Percentiles rank a stretch among this genome's conserved stretches.
Evolutionary conservation across 2,329 filamentous ascomycete species (phyloP).

Genomic region (Aspergillus fumigatus): DNA sequence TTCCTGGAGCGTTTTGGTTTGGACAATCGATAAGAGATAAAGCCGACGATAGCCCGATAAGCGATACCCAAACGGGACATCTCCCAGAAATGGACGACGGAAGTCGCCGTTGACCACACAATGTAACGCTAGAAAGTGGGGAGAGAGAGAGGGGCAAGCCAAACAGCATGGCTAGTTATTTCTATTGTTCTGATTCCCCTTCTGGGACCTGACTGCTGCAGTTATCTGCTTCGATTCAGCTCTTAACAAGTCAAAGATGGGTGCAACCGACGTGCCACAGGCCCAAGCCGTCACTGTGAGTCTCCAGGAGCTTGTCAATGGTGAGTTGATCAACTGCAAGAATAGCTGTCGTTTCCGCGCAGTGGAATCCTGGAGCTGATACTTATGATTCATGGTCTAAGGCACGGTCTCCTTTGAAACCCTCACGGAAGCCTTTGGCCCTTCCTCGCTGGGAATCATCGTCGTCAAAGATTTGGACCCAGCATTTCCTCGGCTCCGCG

Average conservation of each 20-base stretch:
- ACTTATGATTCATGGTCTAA: slow-evolving; percentile 5
- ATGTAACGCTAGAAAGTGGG: not conserved
- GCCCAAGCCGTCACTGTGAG: slow-evolving; percentile 45
- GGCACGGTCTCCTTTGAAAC: slow-evolving; percentile 41
- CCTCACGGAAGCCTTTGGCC: slow-evolving; percentile 71
- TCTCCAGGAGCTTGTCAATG: slow-evolving; percentile 44
- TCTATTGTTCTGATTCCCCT: not conserved
- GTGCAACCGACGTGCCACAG: slow-evolving; percentile 17
- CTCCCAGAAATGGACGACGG: not conserved
- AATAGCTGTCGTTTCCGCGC: not conserved
- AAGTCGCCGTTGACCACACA: not conserved
- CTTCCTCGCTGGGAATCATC: slow-evolving; percentile 84
- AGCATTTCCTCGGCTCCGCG: slow-evolving; percentile 67
- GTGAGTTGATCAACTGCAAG: slow-evolving; percentile 26
- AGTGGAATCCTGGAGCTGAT: not conserved
- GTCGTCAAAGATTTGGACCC: slow-evolving; percentile 81
- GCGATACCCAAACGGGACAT: not conserved
- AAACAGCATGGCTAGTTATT: not conserved
- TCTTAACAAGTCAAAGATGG: slow-evolving; percentile 10
- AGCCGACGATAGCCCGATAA: not conserved
- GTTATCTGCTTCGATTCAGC: not conserved
- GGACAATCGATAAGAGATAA: not conserved
- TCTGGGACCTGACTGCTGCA: not conserved
- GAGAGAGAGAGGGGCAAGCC: not conserved
- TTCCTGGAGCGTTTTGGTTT: too few species aligned